Percentiles rank a stretch among this genome's conserved stretches.
Evolutionary conservation across 164 flowering plant genomes (phyloP).

Genomic region (Platanus orientalis): DNA sequence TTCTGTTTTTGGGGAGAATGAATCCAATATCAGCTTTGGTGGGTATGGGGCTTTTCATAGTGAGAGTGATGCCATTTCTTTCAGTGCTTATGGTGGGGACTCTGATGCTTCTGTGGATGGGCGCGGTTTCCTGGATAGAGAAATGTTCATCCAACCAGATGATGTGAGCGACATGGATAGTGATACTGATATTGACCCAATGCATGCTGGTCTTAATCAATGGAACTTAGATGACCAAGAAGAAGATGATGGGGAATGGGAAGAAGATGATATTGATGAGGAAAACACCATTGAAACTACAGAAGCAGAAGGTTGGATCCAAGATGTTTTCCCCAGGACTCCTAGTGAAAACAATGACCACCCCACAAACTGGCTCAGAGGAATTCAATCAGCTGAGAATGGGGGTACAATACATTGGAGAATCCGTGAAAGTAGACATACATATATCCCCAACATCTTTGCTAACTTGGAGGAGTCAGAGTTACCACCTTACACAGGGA

Average conservation of each 20-base stretch:
- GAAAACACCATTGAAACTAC: constrained; percentile 23
- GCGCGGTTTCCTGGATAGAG: constrained; percentile 42
- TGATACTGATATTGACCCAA: constrained; percentile 92
- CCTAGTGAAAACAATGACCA: constrained; percentile 19
- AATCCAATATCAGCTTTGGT: constrained; percentile 59
- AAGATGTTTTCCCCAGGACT: constrained; percentile 16
- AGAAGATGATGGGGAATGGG: constrained; percentile 50
- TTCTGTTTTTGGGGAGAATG: constrained; percentile 70
- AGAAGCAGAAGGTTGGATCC: constrained; percentile 19
- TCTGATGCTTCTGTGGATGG: constrained; percentile 77
- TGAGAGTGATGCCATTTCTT: constrained; percentile 63
- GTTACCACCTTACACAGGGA: constrained; percentile 23
- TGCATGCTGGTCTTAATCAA: constrained; percentile 65
- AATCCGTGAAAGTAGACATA: constrained; percentile 30
- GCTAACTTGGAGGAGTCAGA: constrained; percentile 30
- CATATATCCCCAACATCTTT: constrained; percentile 18
- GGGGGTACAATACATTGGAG: constrained; percentile 25
- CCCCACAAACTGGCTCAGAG: constrained; percentile 15
- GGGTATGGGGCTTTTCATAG: constrained; percentile 41
- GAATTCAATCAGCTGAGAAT: constrained; percentile 27
- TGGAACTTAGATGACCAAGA: constrained; percentile 70
- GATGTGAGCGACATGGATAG: constrained; percentile 43
- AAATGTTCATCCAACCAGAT: constrained; percentile 37
- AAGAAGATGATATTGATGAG: constrained; percentile 38
- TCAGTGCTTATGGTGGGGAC: constrained; percentile 60